A percentile compares a stretch with the other conserved stretches of the same genome.
phyloP scores from a whole-genome alignment of 371 early-diverging fungal genomes.

The Scutellospora calospora region DNA sequence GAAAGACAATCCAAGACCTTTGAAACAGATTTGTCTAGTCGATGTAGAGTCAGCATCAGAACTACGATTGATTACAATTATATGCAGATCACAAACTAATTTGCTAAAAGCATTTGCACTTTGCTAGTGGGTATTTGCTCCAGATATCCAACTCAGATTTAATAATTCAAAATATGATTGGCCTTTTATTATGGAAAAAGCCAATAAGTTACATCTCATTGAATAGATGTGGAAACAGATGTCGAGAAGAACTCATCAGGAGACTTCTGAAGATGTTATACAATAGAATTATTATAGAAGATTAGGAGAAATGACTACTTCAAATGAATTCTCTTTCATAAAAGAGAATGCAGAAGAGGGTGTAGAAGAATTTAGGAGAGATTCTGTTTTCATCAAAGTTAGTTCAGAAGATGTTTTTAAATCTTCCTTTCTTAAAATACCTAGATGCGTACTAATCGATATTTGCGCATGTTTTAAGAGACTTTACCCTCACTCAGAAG shows the following conservation, averaged over 20 bases:
- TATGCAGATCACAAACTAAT: conserved; percentile 14
- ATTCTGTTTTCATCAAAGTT: conserved; percentile 4
- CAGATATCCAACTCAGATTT: conserved; percentile 6
- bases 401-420: not conserved
- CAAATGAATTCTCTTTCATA: not conserved
- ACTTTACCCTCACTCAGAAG: not conserved
- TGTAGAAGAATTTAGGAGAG: not conserved
- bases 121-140: not conserved
- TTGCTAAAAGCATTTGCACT: conserved; percentile 30
- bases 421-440: not conserved
- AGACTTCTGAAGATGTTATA: conserved; percentile 1
- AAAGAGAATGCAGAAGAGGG: conserved; percentile 1
- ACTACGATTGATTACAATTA: conserved; percentile 16
- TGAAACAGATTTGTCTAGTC: no score
- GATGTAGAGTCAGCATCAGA: no score
- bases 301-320: not conserved
- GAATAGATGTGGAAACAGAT: conserved; percentile 17
- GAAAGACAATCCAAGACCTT: no score
- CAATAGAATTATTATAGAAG: not conserved
- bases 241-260: not conserved
- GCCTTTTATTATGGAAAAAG: conserved; percentile 36
- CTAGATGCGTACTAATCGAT: no score
- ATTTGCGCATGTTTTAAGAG: not conserved
- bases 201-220: not conserved
- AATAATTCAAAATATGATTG: conserved; percentile 25